A percentile compares a stretch with the other conserved stretches of the same genome.
Evolutionary conservation across 805 yeast genomes (phyloP).

Genomic region (Scheffersomyces lignosus): DNA sequence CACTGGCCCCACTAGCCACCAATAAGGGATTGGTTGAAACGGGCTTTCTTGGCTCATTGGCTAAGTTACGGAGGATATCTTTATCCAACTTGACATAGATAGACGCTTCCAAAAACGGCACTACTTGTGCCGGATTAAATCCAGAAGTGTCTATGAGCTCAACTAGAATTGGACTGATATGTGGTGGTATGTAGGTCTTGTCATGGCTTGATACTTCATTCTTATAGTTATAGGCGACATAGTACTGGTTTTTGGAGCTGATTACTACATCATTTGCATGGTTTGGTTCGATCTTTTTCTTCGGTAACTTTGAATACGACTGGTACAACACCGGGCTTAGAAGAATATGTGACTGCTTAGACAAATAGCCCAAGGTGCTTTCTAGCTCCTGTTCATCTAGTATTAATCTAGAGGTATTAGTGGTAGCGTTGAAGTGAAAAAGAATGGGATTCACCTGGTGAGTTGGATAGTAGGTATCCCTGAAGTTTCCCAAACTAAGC

Average conservation of each 20-base stretch:
- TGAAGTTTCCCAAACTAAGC: slow-evolving; percentile 47
- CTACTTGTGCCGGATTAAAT: slow-evolving; percentile 61
- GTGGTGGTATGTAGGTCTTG: slow-evolving; percentile 39
- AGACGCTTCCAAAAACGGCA: slow-evolving; percentile 76
- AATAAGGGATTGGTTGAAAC: slow-evolving; percentile 66
- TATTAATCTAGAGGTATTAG: slow-evolving; percentile 14
- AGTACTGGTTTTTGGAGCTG: slow-evolving; percentile 19
- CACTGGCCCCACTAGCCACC: slow-evolving; percentile 79
- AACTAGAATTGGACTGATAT: slow-evolving; percentile 56
- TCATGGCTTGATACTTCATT: slow-evolving; percentile 4
- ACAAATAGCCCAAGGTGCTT: slow-evolving; percentile 12
- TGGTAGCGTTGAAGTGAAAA: slow-evolving; percentile 51
- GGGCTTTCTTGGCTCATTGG: slow-evolving; percentile 60
- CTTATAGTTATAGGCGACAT: slow-evolving; percentile 13
- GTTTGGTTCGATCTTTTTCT: slow-evolving; percentile 2
- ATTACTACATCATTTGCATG: slow-evolving; percentile 8
- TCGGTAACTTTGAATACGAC: slow-evolving; percentile 12
- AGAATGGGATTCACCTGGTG: slow-evolving; percentile 58
- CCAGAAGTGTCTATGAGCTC: slow-evolving; percentile 79
- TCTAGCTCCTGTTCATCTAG: slow-evolving; percentile 23
- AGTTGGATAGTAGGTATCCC: slow-evolving; percentile 78
- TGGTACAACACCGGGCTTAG: slow-evolving; percentile 33
- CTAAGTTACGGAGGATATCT: slow-evolving; percentile 59
- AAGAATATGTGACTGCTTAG: slow-evolving; percentile 11
- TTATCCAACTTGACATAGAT: slow-evolving; percentile 60